Base-by-base conservation (phyloP, 1,284 basidiomycete genomes). In the Apiotrichum veenhuisii region DNA sequence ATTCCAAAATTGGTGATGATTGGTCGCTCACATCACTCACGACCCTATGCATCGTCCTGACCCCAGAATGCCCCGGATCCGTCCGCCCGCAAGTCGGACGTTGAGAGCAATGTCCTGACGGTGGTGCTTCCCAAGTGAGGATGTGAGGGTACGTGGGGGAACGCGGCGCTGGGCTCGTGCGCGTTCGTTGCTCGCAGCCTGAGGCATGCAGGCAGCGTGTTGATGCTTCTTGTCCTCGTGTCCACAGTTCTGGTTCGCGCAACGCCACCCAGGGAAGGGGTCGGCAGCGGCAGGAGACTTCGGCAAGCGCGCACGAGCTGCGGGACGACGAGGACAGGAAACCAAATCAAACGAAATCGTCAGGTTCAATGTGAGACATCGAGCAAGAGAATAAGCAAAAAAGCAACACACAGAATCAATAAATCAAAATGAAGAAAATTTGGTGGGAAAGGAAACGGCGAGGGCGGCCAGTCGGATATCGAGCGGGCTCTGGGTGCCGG, bases 41-140 rank as follows among this genome's bases (percentile, higher is more conserved):
- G 3, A 25, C 25, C 43, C 23, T n/a, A 22, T 14, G 18, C 8
- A 5, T 26, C 5, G 5, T 10, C n/a, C 7, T 30, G 25, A 20
- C 17, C 27, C 11, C 18, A n/a, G 8, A 15, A 5, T 46, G 11
- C 27, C 23, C 46, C 46, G 46, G 46, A 37, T 48, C 33, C 46
- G 34, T 17, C 46, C 46, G 46, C 34, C 46, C 34, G 33, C 33
- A 48, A 15, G 18, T 46, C 45, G 45, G 45, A 46, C 30, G 45
- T 20, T 14, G 17, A 9, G 27, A 30, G 30, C 30, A 30, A 12
- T 5, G 30, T 30, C 30, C 30, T 30, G n/a, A n/a, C n/a, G n/a
- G n/a, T n/a, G n/a, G n/a, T n/a, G 30, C 30, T 30, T 30, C 30
- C 30, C 30, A 30, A 30, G 30, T 30, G 30, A 30, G 30, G 30